Conservation (phyloP, 208 protist genomes). For the Lotmaria passim region DNA sequence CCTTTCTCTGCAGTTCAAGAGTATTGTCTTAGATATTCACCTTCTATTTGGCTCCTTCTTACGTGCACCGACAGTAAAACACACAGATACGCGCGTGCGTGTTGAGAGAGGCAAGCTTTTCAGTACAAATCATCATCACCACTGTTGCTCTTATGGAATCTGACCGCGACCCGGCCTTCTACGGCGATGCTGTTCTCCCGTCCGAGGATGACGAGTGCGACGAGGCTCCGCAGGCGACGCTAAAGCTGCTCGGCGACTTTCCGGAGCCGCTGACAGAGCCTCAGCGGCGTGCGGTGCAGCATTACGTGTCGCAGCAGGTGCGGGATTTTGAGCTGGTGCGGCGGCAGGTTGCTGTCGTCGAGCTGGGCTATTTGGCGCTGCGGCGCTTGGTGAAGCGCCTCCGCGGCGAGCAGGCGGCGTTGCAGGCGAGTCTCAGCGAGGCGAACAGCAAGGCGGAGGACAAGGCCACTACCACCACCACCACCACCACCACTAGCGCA, state of each 20-base stretch:
- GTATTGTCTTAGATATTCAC: too few relatives aligned
- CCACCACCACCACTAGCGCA: not conserved
- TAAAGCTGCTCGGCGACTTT: conserved; percentile 60
- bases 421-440: conserved; percentile 33
- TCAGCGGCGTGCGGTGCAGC: conserved; percentile 52
- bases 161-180: conserved; percentile 12
- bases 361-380: conserved; percentile 54
- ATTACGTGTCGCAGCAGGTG: conserved; percentile 41
- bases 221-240: conserved; percentile 24
- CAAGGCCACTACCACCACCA: not conserved
- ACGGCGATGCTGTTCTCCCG: conserved; percentile 12
- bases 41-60: not conserved
- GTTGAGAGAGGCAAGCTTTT: too few relatives aligned
- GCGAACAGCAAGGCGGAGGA: not conserved
- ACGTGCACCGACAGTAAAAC: not conserved
- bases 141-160: too few relatives aligned
- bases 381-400: conserved; percentile 51
- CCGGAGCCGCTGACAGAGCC: conserved; percentile 66
- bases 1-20: too few relatives aligned
- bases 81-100: not conserved
- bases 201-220: conserved; percentile 22
- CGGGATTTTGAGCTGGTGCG: conserved; percentile 52
- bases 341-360: conserved; percentile 40
- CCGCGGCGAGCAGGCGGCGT: conserved; percentile 34
- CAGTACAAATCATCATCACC: not conserved